Percentiles rank a stretch among this genome's conserved stretches.
Conservation (phyloP, 768 basidiomycete species). For the Leccinellum albellum region DNA sequence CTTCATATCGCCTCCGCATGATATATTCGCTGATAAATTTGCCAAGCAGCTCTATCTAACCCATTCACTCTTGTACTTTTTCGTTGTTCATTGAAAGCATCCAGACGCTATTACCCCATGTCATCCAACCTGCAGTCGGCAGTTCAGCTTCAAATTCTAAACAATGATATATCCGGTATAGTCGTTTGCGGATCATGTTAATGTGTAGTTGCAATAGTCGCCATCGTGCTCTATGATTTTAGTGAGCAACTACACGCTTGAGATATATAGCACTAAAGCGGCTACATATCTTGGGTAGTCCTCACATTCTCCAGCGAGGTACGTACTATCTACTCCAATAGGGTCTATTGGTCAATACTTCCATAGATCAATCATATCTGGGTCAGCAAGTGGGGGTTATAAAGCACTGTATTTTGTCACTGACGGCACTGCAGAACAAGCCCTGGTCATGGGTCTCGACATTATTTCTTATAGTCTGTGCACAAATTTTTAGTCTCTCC, state of each 20-base stretch:
- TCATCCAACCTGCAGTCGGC: not conserved
- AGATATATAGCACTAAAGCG: not conserved
- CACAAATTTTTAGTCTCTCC: not conserved
- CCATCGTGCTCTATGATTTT: not conserved
- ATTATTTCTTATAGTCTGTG: not conserved
- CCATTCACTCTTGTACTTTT: not conserved
- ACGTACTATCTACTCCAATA: not conserved
- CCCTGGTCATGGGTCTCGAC: not conserved
- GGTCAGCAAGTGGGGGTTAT: not conserved
- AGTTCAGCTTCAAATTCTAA: not conserved
- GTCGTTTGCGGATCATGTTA: not conserved
- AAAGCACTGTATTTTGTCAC: not conserved
- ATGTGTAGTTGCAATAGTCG: not conserved
- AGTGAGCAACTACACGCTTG: not conserved
- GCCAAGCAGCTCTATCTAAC: not conserved
- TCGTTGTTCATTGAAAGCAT: not conserved
- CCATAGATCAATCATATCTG: not conserved
- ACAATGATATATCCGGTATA: not conserved
- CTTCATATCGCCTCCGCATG: too few relatives aligned
- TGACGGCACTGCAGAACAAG: not conserved
- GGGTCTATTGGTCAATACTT: not conserved
- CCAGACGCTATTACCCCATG: not conserved
- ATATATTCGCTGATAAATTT: not conserved
- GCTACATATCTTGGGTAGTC: not conserved
- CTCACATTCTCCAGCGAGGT: not conserved